Percentiles rank a stretch among this genome's conserved stretches.
Evolutionary conservation across 495 filamentous ascomycete genomes (phyloP).

Genomic region (Podospora bellae-mahoneyi): DNA sequence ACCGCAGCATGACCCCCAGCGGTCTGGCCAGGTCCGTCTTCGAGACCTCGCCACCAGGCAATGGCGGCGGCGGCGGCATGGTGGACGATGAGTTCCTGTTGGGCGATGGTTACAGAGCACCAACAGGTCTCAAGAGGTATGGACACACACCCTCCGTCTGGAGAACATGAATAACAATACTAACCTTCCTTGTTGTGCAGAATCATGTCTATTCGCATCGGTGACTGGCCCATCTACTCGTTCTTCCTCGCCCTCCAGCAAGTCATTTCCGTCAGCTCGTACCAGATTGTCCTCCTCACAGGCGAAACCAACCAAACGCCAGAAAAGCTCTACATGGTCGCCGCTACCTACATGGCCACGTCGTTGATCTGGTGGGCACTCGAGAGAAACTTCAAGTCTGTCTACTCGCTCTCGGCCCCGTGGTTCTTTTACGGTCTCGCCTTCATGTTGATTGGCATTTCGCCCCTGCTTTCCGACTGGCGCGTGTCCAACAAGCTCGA

Average conservation of each 20-base stretch:
- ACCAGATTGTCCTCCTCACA: conserved; percentile 64
- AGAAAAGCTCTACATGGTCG: conserved; percentile 60
- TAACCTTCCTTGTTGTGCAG: neutral
- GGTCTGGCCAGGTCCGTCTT: conserved; percentile 31
- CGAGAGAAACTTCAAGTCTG: conserved; percentile 55
- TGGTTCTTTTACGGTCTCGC: conserved; percentile 62
- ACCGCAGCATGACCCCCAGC: conserved; percentile 33
- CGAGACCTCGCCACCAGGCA: conserved; percentile 29
- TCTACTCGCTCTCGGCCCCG: conserved; percentile 54
- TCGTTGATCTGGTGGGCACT: conserved; percentile 62
- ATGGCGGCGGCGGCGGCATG: neutral
- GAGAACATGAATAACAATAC: conserved; percentile 8
- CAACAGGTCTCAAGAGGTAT: conserved; percentile 58
- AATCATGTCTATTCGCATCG: conserved; percentile 39
- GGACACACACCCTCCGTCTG: conserved; percentile 35
- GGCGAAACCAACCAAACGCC: conserved; percentile 59
- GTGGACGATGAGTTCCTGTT: conserved; percentile 57
- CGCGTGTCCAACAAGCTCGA: conserved; percentile 48
- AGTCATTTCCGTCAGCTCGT: conserved; percentile 64
- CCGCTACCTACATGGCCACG: conserved; percentile 57
- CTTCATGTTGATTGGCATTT: conserved; percentile 62
- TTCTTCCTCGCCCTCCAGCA: conserved; percentile 66
- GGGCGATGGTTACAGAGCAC: conserved; percentile 61
- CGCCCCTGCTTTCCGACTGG: conserved; percentile 49
- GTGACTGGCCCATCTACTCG: conserved; percentile 71